phyloP scores from a whole-genome alignment of 495 filamentous ascomycete genomes.

The Astrothelium macrocarpum region DNA sequence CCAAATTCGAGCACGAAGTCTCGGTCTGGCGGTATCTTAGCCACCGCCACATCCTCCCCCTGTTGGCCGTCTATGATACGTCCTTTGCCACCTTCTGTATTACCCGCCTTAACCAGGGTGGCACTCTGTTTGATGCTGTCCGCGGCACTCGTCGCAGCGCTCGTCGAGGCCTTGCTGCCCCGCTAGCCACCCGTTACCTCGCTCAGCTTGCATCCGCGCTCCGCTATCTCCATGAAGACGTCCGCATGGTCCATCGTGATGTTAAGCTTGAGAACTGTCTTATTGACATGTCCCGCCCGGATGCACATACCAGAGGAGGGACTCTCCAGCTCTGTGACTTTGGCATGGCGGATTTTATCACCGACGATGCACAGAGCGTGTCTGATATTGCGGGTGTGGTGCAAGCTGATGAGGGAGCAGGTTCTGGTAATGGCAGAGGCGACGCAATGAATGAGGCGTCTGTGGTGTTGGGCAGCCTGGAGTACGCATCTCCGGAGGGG shows the following conservation, averaged over 20 bases:
- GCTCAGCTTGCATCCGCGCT: slow-evolving; percentile 61
- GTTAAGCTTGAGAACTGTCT: slow-evolving; percentile 74
- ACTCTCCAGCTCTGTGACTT: slow-evolving; percentile 64
- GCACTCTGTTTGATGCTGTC: slow-evolving; percentile 62
- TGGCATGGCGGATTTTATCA: slow-evolving; percentile 64
- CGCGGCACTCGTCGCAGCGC: slow-evolving; percentile 24
- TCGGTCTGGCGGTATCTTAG: slow-evolving; percentile 60
- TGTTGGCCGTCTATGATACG: slow-evolving; percentile 61
- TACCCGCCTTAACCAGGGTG: slow-evolving; percentile 56
- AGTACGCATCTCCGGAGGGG: slow-evolving; percentile 56
- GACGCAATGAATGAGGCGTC: neutral
- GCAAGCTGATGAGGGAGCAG: neutral
- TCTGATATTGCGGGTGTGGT: neutral
- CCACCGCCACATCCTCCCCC: slow-evolving; percentile 54
- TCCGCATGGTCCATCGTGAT: slow-evolving; percentile 60
- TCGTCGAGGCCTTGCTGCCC: slow-evolving; percentile 38
- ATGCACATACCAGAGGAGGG: slow-evolving; percentile 37
- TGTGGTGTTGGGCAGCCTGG: slow-evolving; percentile 47
- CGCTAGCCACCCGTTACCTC: slow-evolving; percentile 51
- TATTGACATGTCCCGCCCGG: slow-evolving; percentile 46
- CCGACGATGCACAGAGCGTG: slow-evolving; percentile 39
- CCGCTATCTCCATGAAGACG: slow-evolving; percentile 65
- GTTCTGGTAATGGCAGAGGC: neutral
- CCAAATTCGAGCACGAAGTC: slow-evolving; percentile 67
- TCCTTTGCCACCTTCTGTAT: slow-evolving; percentile 68